Percentiles rank a stretch among this genome's conserved stretches.
Evolutionary conservation across 2,329 filamentous ascomycete species (phyloP).

Genomic region (Purpureocillium lavendulum): DNA sequence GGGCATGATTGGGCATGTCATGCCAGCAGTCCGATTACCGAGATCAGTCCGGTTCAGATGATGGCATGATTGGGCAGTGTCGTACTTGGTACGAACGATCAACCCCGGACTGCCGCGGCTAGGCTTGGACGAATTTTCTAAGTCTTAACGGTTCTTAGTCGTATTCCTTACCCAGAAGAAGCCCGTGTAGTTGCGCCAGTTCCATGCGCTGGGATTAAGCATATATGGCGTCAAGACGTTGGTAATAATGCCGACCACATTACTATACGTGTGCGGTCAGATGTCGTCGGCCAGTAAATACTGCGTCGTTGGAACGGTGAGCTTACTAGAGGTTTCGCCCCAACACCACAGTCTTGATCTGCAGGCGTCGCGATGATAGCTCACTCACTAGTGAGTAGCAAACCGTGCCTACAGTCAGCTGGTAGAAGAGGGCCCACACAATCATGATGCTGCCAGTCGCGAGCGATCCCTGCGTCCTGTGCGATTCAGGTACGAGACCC

Average conservation of each 20-base stretch:
- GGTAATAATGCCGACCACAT: conserved; percentile 74
- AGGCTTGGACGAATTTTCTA: too few species aligned
- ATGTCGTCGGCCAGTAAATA: too few species aligned
- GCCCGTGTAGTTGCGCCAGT: conserved; percentile 80
- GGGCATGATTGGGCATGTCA: too few species aligned
- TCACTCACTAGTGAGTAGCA: conserved; percentile 85
- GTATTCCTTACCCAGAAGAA: conserved; percentile 64
- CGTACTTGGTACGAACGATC: too few species aligned
- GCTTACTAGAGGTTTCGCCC: conserved; percentile 66
- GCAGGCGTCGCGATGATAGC: conserved; percentile 70
- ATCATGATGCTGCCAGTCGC: conserved; percentile 84
- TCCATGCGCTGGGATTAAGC: conserved; percentile 79
- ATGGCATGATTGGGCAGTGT: too few species aligned
- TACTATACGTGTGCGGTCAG: conserved; percentile 34
- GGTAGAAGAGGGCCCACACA: conserved; percentile 73
- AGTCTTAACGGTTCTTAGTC: too few species aligned
- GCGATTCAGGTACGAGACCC: conserved; percentile 56
- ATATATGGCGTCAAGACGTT: conserved; percentile 84
- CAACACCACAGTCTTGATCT: conserved; percentile 87
- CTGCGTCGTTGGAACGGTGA: background rate
- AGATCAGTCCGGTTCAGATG: too few species aligned
- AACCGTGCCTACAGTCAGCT: conserved; percentile 80
- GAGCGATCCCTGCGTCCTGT: conserved; percentile 54
- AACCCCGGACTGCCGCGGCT: too few species aligned
- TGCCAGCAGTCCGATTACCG: too few species aligned